These are phyloP conservation scores for Cornus controversa DNA, from an alignment of 148 eudicot species.

Conservation along the genomic window DNA sequence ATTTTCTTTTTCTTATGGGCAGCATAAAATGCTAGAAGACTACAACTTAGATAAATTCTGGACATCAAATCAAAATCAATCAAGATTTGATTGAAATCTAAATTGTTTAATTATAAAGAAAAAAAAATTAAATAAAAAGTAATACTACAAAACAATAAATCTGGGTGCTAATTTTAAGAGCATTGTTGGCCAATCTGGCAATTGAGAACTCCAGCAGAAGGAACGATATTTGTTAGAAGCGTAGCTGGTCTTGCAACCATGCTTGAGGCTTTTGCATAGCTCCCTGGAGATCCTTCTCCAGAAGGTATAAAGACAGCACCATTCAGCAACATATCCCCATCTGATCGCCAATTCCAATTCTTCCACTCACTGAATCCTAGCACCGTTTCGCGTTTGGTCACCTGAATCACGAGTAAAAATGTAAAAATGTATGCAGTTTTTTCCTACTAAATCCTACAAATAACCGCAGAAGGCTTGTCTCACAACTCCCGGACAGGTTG, in stretches of 20 bases:
- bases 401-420: slow-evolving; percentile 11
- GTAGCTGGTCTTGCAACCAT: slow-evolving; percentile 31
- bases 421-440: too few relatives aligned
- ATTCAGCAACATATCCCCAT: slow-evolving; percentile 31
- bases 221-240: slow-evolving; percentile 13
- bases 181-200: slow-evolving; percentile 26
- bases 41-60: too few relatives aligned
- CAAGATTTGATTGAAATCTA: too few relatives aligned
- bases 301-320: slow-evolving; percentile 29
- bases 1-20: too few relatives aligned
- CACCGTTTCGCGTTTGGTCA: slow-evolving; percentile 25
- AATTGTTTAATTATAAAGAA: too few relatives aligned
- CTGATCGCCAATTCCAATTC: slow-evolving; percentile 31
- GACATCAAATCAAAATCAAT: too few relatives aligned
- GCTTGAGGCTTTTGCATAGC: slow-evolving; percentile 30
- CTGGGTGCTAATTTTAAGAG: neutral
- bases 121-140: too few relatives aligned
- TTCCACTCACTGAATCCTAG: slow-evolving; percentile 22
- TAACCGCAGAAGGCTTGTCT: too few relatives aligned
- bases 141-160: too few relatives aligned
- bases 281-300: slow-evolving; percentile 17
- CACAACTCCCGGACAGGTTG: too few relatives aligned
- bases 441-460: too few relatives aligned
- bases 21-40: too few relatives aligned
- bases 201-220: slow-evolving; percentile 23